Evolutionary conservation across 2,329 filamentous ascomycete genomes (phyloP).

Genomic region (Geosmithia morbida): DNA sequence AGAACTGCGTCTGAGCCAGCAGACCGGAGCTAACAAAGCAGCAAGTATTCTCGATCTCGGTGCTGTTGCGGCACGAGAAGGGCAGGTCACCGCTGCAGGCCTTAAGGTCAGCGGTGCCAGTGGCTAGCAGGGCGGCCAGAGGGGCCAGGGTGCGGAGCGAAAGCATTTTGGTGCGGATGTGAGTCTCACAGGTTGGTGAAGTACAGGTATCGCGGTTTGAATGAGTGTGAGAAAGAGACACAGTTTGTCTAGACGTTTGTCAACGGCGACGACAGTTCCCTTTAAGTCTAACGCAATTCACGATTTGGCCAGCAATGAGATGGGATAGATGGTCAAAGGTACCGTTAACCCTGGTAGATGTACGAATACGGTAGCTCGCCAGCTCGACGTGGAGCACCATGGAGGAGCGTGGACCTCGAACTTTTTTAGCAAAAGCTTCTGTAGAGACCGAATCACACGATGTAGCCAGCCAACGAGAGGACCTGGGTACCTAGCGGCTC

Average conservation of each 20-base stretch:
- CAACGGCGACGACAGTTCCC: not conserved
- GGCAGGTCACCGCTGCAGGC: conserved; percentile 19
- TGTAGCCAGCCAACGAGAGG: not conserved
- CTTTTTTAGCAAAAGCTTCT: not conserved
- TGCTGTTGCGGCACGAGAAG: conserved; percentile 51
- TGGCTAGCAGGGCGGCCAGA: conserved; percentile 6
- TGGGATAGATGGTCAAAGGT: too few relatives aligned
- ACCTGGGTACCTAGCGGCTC: not conserved
- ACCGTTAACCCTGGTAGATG: not conserved
- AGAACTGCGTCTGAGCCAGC: conserved; percentile 63
- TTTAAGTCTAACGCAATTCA: not conserved
- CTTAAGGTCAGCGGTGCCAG: conserved; percentile 5
- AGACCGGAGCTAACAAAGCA: conserved; percentile 62
- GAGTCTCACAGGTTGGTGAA: not conserved
- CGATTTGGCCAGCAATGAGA: not conserved
- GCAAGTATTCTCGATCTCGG: conserved; percentile 47
- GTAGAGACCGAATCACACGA: not conserved
- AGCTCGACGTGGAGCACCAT: not conserved
- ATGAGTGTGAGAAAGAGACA: not conserved
- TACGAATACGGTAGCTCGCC: conserved; percentile 1
- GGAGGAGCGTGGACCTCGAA: not conserved
- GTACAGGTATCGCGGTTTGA: not conserved
- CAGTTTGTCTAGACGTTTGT: not conserved
- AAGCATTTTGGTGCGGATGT: conserved; percentile 2
- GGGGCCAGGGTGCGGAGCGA: conserved; percentile 4